Base-by-base conservation (phyloP, 1,284 basidiomycete genomes). In the Apiotrichum mycotoxinovorans region DNA sequence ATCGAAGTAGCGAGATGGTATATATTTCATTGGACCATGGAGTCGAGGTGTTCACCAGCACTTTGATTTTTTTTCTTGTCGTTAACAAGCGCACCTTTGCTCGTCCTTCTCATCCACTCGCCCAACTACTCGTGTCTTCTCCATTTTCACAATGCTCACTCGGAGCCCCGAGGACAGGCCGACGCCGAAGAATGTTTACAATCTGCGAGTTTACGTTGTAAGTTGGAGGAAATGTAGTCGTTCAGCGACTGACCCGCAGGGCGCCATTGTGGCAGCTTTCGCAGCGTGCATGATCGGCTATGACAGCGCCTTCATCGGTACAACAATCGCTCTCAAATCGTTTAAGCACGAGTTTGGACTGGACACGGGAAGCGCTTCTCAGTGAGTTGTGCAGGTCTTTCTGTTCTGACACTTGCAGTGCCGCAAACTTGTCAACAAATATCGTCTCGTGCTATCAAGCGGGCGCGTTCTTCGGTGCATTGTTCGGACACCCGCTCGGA, bases 171-270 rank as follows among this genome's bases (percentile, higher is more conserved):
- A 81, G 57, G 79, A 81, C 65, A 58, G 80, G 12, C 77, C 78
- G 4, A 80, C 79, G 15, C 79, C 79, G 8, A 64, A 65, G 51
- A 71, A 79, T 52, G 78, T 83, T 25, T 83, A 83, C 77, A 83
- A 82, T 66, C 79, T 75, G 74, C 72, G 79, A 20, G 75, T 81
- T 0, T 83, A 80, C 60, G 56, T 71, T 75, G 78, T 45, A 73
- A 80, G 11, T 68, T 75, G 11, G n/a, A 1, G 22, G 20, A 20
- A 11, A 20, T 9, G 23, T 14, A 27, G n/a, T 11, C 25, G 10
- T 18, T 17, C 17, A 17, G 23, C 17, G 4, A 27, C 4, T 26
- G 12, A 27, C 22, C 14, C n/a, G 25, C 14, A 44, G 43, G 43
- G 43, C 5, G 43, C 43, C 23, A 44, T 27, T 25, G 27, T 46